Evolutionary conservation across 2,329 filamentous ascomycete genomes (phyloP), one percentile per base, ranked within the genome.

Genomic region (Colletotrichum chlorophyti): DNA sequence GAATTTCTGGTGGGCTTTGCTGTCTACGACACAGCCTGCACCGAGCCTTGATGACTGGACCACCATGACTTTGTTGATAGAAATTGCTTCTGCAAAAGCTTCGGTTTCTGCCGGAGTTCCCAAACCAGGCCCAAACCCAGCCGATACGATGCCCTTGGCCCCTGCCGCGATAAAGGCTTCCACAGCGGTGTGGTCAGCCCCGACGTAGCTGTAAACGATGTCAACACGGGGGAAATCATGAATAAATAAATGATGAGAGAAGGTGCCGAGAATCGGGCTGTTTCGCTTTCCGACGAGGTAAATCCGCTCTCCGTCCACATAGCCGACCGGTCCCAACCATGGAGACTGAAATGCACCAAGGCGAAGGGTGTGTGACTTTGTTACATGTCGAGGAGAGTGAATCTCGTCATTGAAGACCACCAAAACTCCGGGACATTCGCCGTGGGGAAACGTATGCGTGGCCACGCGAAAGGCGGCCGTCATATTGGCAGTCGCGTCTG

Each of bases 361-460:
- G 7, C 31, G 32, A 12, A 46, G 40, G n/a, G 54, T 58, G 15
- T 58, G 49, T 7, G 54, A 46, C 41, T 58, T 58, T 3, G 49
- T 47, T 3, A 58, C 48, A 4, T 14, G 9, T 5, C 54, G 48
- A 7, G 48, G 54, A 5, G 41, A 40, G 12, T 58, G 54, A 10
- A 58, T 46, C 17, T 58, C 48, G 10, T 53, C 32, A n/a, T 58
- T 53, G 3, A 35, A n/a, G 2, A 58, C 54, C 21, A 58, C 54
- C 5, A 47, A 9, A 5, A 58, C 54, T 4, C 40, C 48, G 5
- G 40, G 26, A 3, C 6, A 17, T 3, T 40, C 23, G 27, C 12
- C 6, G 3, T 26, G 15, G 14, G 15, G 15, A 19, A 10, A 17
- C 2, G 19, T 19, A 10, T 17, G 27, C 11, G 50, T 14, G 23